phyloP scores from a whole-genome alignment of 345 rosid species.

The Mangifera indica region DNA sequence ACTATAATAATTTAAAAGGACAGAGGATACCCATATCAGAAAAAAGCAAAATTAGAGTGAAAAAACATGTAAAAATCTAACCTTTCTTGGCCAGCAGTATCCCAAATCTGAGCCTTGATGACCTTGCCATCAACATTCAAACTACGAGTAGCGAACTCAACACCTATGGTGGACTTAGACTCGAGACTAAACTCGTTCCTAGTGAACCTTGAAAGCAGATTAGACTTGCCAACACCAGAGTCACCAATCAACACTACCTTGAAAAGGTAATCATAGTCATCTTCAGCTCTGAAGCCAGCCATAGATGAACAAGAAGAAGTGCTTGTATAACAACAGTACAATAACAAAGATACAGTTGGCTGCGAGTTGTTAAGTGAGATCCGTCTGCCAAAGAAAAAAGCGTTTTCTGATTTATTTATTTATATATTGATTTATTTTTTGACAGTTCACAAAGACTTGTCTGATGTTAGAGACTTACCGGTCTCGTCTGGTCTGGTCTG shows the following conservation, averaged over 20 bases:
- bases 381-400: too few relatives aligned
- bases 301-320: slow-evolving; percentile 22
- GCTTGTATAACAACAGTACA: neutral
- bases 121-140: too few relatives aligned
- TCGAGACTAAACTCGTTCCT: slow-evolving; percentile 93
- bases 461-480: slow-evolving; percentile 24
- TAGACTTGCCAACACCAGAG: slow-evolving; percentile 93
- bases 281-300: slow-evolving; percentile 96
- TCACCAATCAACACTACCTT: slow-evolving; percentile 88
- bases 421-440: too few relatives aligned
- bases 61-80: neutral
- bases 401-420: neutral
- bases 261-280: slow-evolving; percentile 93
- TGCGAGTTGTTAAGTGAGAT: too few relatives aligned
- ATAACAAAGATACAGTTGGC: too few relatives aligned
- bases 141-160: too few relatives aligned
- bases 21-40: slow-evolving; percentile 19
- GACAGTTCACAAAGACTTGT: slow-evolving; percentile 2
- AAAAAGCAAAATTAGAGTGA: slow-evolving; percentile 3
- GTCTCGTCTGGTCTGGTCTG: slow-evolving; percentile 1
- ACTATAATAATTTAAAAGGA: neutral
- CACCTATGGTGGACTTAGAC: slow-evolving; percentile 79
- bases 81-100: too few relatives aligned
- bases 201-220: slow-evolving; percentile 86
- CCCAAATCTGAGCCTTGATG: too few relatives aligned